phyloP scores from a whole-genome alignment of 140 eudicot genomes.

The Artemisia princeps region DNA sequence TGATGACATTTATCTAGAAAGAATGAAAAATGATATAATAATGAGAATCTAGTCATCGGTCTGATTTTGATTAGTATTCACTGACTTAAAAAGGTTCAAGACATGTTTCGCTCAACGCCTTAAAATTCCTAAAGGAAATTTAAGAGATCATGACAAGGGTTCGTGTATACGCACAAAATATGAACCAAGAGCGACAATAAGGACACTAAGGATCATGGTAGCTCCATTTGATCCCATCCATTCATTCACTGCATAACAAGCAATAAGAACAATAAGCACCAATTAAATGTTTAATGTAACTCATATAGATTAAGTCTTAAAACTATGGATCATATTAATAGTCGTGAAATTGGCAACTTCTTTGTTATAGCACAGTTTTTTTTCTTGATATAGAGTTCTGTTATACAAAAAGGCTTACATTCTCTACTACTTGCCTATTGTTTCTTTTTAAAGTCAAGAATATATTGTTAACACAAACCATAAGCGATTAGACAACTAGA shows the following conservation, averaged over 20 bases:
- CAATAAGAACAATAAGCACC: conserved; percentile 3
- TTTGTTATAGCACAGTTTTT: too few species aligned
- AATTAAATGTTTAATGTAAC: too few species aligned
- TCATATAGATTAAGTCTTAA: too few species aligned
- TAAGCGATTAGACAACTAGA: neutral
- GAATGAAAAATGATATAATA: neutral
- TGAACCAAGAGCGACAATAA: conserved; percentile 39
- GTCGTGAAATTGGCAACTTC: neutral
- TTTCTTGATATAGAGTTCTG: too few species aligned
- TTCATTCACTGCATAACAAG: conserved; percentile 26
- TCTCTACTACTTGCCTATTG: too few species aligned
- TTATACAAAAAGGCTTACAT: too few species aligned
- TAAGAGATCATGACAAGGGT: neutral
- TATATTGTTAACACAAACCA: neutral
- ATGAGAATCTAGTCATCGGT: neutral
- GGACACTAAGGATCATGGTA: conserved; percentile 29
- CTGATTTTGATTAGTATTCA: too few species aligned
- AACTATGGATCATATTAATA: too few species aligned
- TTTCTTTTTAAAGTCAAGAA: neutral
- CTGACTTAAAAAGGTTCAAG: too few species aligned
- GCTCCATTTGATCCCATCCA: conserved; percentile 40
- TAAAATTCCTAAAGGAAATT: neutral
- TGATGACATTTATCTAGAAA: neutral
- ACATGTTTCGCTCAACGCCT: neutral
- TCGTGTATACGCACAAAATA: conserved; percentile 38